Evolutionary conservation across 371 early-diverging fungal species (phyloP).

Genomic region (Haplosporangium sp.): DNA sequence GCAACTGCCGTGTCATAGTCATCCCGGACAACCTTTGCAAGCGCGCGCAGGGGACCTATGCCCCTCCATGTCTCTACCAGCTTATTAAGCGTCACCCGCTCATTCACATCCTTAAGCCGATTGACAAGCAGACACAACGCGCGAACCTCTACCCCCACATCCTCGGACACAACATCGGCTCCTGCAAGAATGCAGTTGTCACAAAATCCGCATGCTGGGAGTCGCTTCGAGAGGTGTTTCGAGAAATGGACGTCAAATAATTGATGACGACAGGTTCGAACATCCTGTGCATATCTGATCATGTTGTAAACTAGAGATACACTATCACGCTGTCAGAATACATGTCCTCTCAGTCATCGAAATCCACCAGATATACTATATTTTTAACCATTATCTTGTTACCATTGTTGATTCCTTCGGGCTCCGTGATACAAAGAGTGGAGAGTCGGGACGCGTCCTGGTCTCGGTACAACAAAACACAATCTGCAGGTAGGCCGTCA

Average conservation of each 20-base stretch:
- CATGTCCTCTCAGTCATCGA: not conserved
- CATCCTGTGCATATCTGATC: constrained; percentile 74
- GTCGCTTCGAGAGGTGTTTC: constrained; percentile 52
- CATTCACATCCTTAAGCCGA: constrained; percentile 51
- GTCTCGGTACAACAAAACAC: constrained; percentile 81
- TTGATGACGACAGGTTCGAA: constrained; percentile 72
- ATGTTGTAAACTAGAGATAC: constrained; percentile 64
- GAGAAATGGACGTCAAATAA: constrained; percentile 73
- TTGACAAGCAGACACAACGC: constrained; percentile 60
- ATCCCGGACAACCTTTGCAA: constrained; percentile 51
- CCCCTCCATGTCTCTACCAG: constrained; percentile 63
- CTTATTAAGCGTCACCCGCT: constrained; percentile 65
- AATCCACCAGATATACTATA: not conserved
- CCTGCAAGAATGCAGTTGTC: constrained; percentile 61
- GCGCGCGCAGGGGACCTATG: constrained; percentile 54
- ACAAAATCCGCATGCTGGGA: constrained; percentile 62
- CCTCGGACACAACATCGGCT: constrained; percentile 37
- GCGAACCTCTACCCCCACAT: constrained; percentile 55
- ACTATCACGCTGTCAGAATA: not conserved
- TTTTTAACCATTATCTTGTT: constrained; percentile 6
- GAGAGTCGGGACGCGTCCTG: constrained; percentile 73
- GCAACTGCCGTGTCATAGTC: constrained; percentile 54
- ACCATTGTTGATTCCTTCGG: constrained; percentile 70
- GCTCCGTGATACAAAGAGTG: constrained; percentile 70
- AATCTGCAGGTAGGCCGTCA: constrained; percentile 77